Evolutionary conservation across 2,329 filamentous ascomycete genomes (phyloP), one percentile per base, ranked within the genome.

Genomic region (Ophiostoma australiae): DNA sequence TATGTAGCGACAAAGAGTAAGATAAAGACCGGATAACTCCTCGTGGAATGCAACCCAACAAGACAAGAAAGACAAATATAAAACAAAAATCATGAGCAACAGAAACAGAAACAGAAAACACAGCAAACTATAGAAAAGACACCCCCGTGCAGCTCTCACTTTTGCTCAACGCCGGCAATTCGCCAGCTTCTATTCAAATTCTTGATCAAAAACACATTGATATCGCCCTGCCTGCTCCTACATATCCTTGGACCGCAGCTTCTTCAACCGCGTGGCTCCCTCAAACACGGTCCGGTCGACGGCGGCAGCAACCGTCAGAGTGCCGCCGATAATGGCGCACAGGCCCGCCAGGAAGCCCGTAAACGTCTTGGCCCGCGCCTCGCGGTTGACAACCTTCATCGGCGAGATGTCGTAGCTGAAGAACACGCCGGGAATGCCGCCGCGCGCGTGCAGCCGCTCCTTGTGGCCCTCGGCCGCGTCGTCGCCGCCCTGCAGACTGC

Each of bases 321-420:
- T 99, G 75, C 95, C 95, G 73, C 95, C 95, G 69, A 99, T 90
- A 73, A 98, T 91, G 52, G 94, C 94, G 80, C 95, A 99, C 27
- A 99, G 88, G 67, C 95, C 95, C 0, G 95, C 94, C 72, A 99
- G 81, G 84, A 99, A 99, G 23, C 92, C 92, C 0, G 92, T 89
- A 79, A 99, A 96, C 4, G 91, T 91, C 84, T 98, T 98, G 73
- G 90, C 84, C 67, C 92, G 88, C 75, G 92, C 90, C 82, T 99
- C 96, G 70, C 94, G 91, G 84, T 99, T 99, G 81, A 99, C 91
- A 73, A 99, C 94, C 83, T 98, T 99, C 95, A 99, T 99, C 5
- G 95, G 95, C 1, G 94, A 98, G 80, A 99, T 99, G 77, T 99
- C 95, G 77, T 99, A 99, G 75, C 93, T 97, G 83, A 99, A 98